Evolutionary conservation across 2,329 filamentous ascomycete species (phyloP), one percentile per base, ranked within the genome.

Genomic region (Myriosclerotinia curreyana): DNA sequence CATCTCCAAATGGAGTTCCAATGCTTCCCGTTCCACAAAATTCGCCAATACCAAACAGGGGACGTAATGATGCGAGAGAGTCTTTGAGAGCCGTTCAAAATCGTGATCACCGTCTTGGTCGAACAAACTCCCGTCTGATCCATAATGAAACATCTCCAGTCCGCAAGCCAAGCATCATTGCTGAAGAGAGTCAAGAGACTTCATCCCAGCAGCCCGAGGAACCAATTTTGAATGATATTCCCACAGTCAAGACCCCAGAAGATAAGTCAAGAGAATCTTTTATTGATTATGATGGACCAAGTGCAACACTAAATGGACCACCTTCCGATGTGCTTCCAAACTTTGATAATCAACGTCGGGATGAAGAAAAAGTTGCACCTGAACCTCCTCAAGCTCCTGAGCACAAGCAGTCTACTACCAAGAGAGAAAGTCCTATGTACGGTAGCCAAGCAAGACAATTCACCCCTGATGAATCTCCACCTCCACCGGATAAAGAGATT

Each of bases 21-120:
- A 90, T 96, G 76, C 83, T 96, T 73, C 84, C 98, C 25, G 92
- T 94, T 34, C 82, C 90, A 36, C 92, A 96, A 74, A 92, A 88
- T 66, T 88, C 89, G 5, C 91, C 91, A 1, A 83, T 94, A 67
- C 93, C 93, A 6, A 96, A 96, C 73, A 84, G 93, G 67, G 92
- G 92, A 38, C 84, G 91, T 66, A 74, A 73, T 60, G 92, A 96
- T 75, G 86, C 89, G 22, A 83, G 91, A 66, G 94, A 97, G 76
- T 96, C 92, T 0, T 83, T 97, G 81, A 91, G 84, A 70, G 86
- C 86, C 28, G 86, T 89, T 40, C 80, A 86, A 64, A 85, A 81
- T 28, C 76, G 87, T 66, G 85, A 84, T 8, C 76, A 80, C 53
- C 74, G 80, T 64, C 80, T 85, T 69, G 79, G 76, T 52, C 79